Evolutionary conservation across 179 eudicot genomes (phyloP), one percentile per base, ranked within the genome.

Genomic region (Camellia oleifera): DNA sequence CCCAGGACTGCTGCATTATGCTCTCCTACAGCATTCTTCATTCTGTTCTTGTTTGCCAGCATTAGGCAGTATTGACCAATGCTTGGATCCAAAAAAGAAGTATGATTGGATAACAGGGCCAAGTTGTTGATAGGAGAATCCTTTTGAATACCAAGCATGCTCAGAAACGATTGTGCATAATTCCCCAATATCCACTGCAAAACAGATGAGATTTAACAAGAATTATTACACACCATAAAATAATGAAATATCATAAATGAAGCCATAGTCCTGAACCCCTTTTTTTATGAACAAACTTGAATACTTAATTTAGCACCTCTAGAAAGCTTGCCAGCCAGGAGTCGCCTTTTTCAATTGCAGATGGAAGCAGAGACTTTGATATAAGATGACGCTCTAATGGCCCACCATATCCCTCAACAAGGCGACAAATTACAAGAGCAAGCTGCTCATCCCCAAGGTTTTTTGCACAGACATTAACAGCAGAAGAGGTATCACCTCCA

Each of bases 391-490:
- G 88, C 71, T 94, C 97, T 57, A 92, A 80, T 76, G 89, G 85
- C 67, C 99, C 97, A 73, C 92, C 88, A 82, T 77, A 86, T 32
- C 98, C 98, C 83, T 97, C 98, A 85, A 92, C 74, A 84, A 97
- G 98, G 81, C 93, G 97, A 75, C 98, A 97, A 79, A 97, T 88
- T 70, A 97, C 98, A 84, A 97, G 93, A 78, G 97, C 98, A 83
- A 97, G 98, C 89, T 97, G 99, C 76, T 86, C 93, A 90, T 97
- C 98, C 68, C 98, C 97, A 69, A 94, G 94, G 83, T 77, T 94
- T 91, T 97, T 97, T 65, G 99, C 97, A 87, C 99, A 97, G 40
- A 97, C 92, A 83, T 87, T 88, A 18, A 94, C 84, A 46, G 99
- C 98, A 65, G 99, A 97, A 69, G 89, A 78, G 57, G 89, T 81